Percentiles rank a stretch among this genome's conserved stretches.
phyloP scores from a whole-genome alignment of 176 grass and related monocot species.

The Cenchrus purpureus region DNA sequence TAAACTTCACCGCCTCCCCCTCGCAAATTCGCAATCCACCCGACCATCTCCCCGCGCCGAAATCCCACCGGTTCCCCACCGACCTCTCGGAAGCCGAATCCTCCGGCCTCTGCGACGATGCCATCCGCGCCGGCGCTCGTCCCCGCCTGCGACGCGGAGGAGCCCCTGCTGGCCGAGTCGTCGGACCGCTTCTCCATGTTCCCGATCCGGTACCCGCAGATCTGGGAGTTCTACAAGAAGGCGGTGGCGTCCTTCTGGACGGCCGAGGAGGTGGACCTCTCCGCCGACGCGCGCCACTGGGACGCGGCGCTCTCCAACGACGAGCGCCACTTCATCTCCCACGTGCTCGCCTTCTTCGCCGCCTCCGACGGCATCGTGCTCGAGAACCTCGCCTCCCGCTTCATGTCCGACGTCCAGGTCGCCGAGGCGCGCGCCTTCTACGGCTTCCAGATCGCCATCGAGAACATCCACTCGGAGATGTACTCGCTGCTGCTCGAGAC shows the following conservation, averaged over 20 bases:
- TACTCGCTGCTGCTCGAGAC: conserved; percentile 81
- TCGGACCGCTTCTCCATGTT: conserved; percentile 80
- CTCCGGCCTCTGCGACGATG: conserved; percentile 41
- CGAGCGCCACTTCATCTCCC: conserved; percentile 92
- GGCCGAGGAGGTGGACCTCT: conserved; percentile 83
- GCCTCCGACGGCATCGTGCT: conserved; percentile 89
- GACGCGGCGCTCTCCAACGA: conserved; percentile 53
- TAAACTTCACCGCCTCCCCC: conserved; percentile 23
- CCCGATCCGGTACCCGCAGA: conserved; percentile 61
- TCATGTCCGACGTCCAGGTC: conserved; percentile 90
- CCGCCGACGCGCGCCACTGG: conserved; percentile 68
- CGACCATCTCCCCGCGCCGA: not conserved
- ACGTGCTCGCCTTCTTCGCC: conserved; percentile 89
- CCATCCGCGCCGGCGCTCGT: conserved; percentile 50
- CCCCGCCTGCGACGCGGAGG: conserved; percentile 56
- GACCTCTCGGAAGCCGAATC: not conserved
- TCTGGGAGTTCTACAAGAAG: conserved; percentile 92
- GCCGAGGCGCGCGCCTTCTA: conserved; percentile 85
- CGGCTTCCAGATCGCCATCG: conserved; percentile 88
- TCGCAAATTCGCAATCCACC: not conserved
- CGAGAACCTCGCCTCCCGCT: conserved; percentile 80
- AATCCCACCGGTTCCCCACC: not conserved
- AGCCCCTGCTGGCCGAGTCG: conserved; percentile 67
- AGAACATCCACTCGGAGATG: conserved; percentile 97
- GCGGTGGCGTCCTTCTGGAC: conserved; percentile 87